Evolutionary conservation across 345 rosid genomes (phyloP), one percentile per base, ranked within the genome.

Genomic region (Corchorus capsularis): DNA sequence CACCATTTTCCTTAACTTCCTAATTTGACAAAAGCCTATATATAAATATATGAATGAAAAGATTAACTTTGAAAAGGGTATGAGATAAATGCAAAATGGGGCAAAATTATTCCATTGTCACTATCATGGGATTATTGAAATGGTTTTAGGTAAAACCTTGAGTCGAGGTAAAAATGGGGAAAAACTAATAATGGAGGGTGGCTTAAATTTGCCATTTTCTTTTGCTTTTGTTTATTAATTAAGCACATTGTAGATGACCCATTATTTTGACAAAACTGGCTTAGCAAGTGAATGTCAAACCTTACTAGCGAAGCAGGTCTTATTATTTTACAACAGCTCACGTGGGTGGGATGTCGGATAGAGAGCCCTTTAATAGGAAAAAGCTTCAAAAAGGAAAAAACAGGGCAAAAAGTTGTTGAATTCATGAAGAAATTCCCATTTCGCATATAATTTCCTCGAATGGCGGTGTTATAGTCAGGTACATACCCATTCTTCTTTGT

Each of bases 251-350:
- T 57, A 41, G 74, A 72, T 72, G 68, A 52, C 77, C 72, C 69
- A 22, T 78, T 37, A 20, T 69, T 82, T 85, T 80, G 84, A 76
- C 84, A 74, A 85, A 73, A 50, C 10, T 60, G 19, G 63, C 37
- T 39, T 72, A 64, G 72, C 22, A 71, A 72, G 54, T 32, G 62
- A 69, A 71, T 77, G 79, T 85, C 83, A 77, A 85, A 79, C 67
- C 59, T 69, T 74, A 64, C 19, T 22, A 50, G 60, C 67, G 74
- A 49, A 69, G 77, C 76, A 57, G 82, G 76, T 80, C 82, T 57
- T 73, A 13, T 67, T 70, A 52, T 64, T 75, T 79, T 34, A 73
- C 59, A 69, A 50, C 68, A 67, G 34, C 20, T 63, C 78, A 79
- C 76, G 79, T 79, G 85, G 74, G 53, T 12, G 65, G 63, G 69